Base-by-base conservation (phyloP, 1,139 yeast genomes). In the Pichia sp. region DNA sequence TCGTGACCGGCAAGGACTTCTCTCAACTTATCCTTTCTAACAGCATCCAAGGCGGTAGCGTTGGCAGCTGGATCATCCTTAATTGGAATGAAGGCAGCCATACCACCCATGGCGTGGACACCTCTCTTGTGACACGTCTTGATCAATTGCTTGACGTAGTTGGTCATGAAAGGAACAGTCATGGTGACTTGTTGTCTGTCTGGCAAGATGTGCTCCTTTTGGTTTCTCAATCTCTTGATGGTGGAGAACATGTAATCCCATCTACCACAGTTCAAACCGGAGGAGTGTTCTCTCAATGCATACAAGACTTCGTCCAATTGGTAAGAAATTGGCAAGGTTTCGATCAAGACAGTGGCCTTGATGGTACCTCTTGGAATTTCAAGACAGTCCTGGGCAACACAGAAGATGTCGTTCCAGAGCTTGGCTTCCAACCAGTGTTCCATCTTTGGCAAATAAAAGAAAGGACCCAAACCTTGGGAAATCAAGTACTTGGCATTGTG, bases 51-150 rank as follows among this genome's bases (percentile, higher is more conserved):
- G 7, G 88, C 89, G 52, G 72, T 71, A 51, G 74, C 73, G 69
- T 84, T 84, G 54, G 82, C 80, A 49, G 70, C 78, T 46, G 74
- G 74, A 62, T 84, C 88, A 57, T 79, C 75, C 67, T 84, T 84
- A 66, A 83, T 83, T 57, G 90, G 90, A 61, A 85, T 83, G 60
- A 83, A 85, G n/a, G 89, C 90, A 61, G 90, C 90, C 91, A 85
- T 85, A 61, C 91, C 91, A 63, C 91, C 91, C 79, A 85, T 82
- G 28, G 88, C 91, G 66, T 81, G 87, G 46, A 83, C 89, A 60
- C 83, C 84, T 70, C 89, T 77, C 60, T 76, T 74, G 67, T 84
- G 91, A 67, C 88, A 82, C 47, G 79, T 79, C 66, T 82, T 75
- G 60, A 84, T 85, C 64, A 84, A 72, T 62, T 81, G 76, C 59